Evolutionary conservation across 2,329 filamentous ascomycete genomes (phyloP), one percentile per base, ranked within the genome.

Genomic region (Pseudopyrenochaeta lycopersici): DNA sequence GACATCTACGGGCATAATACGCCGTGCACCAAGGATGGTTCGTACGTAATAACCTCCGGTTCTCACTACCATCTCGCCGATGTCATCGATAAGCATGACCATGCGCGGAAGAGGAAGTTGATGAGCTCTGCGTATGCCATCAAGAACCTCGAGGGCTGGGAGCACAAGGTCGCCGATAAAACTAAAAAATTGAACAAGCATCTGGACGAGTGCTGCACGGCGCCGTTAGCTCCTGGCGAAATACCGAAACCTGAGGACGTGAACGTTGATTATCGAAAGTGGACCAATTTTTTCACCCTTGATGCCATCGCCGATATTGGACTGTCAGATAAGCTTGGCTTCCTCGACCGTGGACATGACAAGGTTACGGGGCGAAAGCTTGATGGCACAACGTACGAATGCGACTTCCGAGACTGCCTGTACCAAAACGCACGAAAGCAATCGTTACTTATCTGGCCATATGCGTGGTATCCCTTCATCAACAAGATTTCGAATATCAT

Each of bases 301-400:
- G 83, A 86, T 51, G 83, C 82, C 2, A 85, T 85, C 45, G 82
- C 80, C 14, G 81, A 85, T 47, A 85, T 86, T 64, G 83, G 82
- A 1, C 72, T 85, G 0, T 80, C 76, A 1, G 78, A 83, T 46
- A 76, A 74, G n/a, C 76, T 85, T 1, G 80, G 81, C 0, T 81
- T 84, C 55, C 75, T 85, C 2, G 82, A 84, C 39, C 65, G 71
- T 18, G 83, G 82, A 2, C 68, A 79, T 46, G 82, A 84, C 52
- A 63, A 73, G 7, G 73, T 79, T 32, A 73, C 70, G 2, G 80
- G 77, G 2, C 74, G 81, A 52, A 64, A 71, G 5, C 77, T 77
- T 48, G 78, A 83, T 54, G 84, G 83, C 10, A 73, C 73, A 0
- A 76, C 76, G 0, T 80, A 80, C 58, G 60, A 81, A 21, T 76